These are phyloP conservation scores for Pseudogymnoascus pannorum DNA, from an alignment of 2,329 filamentous ascomycete species.

Conservation along the genomic window DNA sequence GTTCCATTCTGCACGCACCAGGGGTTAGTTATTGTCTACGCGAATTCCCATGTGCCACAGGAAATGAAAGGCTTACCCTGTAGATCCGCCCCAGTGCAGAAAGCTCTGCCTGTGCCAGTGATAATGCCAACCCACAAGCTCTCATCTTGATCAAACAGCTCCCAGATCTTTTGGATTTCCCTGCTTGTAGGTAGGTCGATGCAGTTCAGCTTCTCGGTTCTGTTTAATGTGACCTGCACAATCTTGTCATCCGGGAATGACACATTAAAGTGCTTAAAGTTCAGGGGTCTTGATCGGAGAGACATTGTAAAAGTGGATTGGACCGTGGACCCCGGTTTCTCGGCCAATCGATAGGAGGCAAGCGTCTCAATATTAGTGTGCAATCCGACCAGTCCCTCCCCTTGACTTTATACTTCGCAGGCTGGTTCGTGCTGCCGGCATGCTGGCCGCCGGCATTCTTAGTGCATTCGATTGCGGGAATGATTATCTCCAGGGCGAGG, in stretches of 20 bases:
- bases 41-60: constrained; percentile 23
- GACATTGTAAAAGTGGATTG: neutral
- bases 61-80: constrained; percentile 44
- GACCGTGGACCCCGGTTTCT: neutral
- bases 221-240: constrained; percentile 52
- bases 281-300: constrained; percentile 6
- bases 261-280: constrained; percentile 24
- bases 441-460: neutral
- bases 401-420: constrained; percentile 8
- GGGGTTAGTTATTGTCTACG: constrained; percentile 16
- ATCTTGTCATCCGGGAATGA: constrained; percentile 46
- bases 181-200: constrained; percentile 31
- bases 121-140: constrained; percentile 53
- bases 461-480: constrained; percentile 1
- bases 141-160: constrained; percentile 54
- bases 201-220: constrained; percentile 49
- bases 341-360: neutral
- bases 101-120: constrained; percentile 54
- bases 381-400: constrained; percentile 1
- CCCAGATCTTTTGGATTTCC: constrained; percentile 41
- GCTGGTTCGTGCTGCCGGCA: neutral
- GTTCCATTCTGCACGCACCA: constrained; percentile 43
- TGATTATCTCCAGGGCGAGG: neutral
- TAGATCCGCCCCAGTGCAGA: constrained; percentile 60
- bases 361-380: neutral